A percentile compares a stretch with the other conserved stretches of the same genome.
These are phyloP conservation scores for Leishmania guyanensis DNA, from an alignment of 208 protist species.

Conservation along the genomic window DNA sequence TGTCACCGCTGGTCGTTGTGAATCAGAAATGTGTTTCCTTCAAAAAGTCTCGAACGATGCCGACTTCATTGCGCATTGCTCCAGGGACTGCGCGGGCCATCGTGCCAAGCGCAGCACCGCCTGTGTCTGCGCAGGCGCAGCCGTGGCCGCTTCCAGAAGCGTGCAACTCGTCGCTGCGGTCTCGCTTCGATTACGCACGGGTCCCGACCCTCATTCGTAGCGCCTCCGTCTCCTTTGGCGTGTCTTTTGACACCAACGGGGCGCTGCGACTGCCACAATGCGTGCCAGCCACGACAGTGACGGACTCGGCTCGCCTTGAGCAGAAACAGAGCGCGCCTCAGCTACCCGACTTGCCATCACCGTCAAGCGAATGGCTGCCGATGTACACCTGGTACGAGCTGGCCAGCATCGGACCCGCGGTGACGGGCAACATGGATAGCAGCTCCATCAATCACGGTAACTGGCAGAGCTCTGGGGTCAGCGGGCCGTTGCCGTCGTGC, in stretches of 20 bases:
- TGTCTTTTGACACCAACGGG: background rate
- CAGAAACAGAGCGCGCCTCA: background rate
- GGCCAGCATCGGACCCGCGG: background rate
- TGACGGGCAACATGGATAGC: background rate
- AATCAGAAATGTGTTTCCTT: background rate
- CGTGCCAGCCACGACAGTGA: background rate
- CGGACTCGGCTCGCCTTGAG: background rate
- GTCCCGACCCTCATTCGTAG: background rate
- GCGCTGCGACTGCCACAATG: background rate
- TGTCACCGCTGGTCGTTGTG: too few species aligned
- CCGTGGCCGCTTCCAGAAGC: background rate
- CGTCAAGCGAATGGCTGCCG: background rate
- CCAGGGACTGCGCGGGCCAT: background rate
- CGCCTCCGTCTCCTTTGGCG: background rate
- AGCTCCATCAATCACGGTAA: background rate
- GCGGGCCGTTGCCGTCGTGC: background rate
- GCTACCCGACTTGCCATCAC: background rate
- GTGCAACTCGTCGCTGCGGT: background rate
- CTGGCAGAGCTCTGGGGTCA: too few species aligned
- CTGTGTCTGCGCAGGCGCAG: background rate
- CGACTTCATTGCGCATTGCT: background rate
- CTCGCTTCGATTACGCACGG: background rate
- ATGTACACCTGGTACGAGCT: background rate
- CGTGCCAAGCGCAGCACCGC: background rate
- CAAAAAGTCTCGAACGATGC: background rate